Evolutionary conservation across 179 eudicot genomes (phyloP), one percentile per base, ranked within the genome.

Genomic region (Patellifolia procumbens): DNA sequence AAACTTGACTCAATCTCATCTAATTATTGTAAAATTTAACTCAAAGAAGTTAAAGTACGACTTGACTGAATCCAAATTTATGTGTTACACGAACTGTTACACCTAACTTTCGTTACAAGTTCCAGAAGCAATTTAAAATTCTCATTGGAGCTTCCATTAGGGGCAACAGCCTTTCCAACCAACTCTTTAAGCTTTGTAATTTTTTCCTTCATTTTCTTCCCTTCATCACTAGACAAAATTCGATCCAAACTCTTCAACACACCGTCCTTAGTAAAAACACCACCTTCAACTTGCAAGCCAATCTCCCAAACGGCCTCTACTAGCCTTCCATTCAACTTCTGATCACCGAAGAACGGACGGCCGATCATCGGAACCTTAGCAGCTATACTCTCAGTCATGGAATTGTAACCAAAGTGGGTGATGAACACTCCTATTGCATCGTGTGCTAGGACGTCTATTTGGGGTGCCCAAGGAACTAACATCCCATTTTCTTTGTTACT

Each of bases 321-420:
- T 76, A 90, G 62, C 46, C 89, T 46, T 4, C 83, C 74, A 29
- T 88, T 89, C 58, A 89, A 8, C 58, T 56, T 70, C 52, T 91
- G 91, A 63, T 89, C 93, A 3, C 87, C 91, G 4, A 86, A 78
- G 60, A 86, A 86, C 1, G 96, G 96, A 70, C 96, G 70, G 49
- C 92, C 86, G 28, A 91, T 87, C 85, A 91, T 74, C 1, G 92
- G 93, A 63, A 90, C 92, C 6, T 86, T 85, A 6, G 76, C 53
- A 1, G 70, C 71, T 29, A 89, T 81, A 32, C 92, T 82, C 73
- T 91, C 91, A 73, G 79, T 66, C 1, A 88, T 72, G 2, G 96
- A 91, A 63, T 88, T 89, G 90, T 90, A 86, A 5, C 96, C 96
- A 37, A 85, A 78, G 63, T 91, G 96, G 12, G 91, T 88, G 24